Conservation (phyloP, 1,284 basidiomycete genomes). For the Hypsizygus ulmarius region DNA sequence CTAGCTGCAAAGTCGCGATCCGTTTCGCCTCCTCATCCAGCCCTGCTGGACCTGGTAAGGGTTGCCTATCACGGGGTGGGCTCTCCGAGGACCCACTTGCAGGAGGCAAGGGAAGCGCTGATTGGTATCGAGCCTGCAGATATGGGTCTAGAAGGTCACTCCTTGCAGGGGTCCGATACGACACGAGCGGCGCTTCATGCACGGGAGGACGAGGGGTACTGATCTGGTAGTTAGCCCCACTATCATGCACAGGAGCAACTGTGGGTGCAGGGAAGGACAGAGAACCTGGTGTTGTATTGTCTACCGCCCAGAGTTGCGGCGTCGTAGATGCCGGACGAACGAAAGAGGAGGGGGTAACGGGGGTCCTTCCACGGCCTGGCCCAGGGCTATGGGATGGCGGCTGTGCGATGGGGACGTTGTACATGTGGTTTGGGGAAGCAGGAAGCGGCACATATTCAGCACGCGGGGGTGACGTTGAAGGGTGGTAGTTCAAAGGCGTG, state of each 20-base stretch:
- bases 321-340: constrained; percentile 9
- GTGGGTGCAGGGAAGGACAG: constrained; percentile 30
- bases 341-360: constrained; percentile 9
- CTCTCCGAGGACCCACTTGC: constrained; percentile 20
- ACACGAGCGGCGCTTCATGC: constrained; percentile 7
- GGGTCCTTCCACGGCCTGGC: background rate
- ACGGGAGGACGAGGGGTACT: background rate
- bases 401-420: background rate
- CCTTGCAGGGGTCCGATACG: constrained; percentile 7
- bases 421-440: constrained; percentile 5
- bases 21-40: constrained; percentile 19
- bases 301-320: constrained; percentile 1
- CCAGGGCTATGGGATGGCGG: background rate
- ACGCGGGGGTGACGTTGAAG: background rate
- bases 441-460: constrained; percentile 9
- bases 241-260: constrained; percentile 16
- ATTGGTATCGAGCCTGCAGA: constrained; percentile 43
- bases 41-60: constrained; percentile 1
- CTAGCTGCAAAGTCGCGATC: constrained; percentile 28
- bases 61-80: constrained; percentile 4
- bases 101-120: constrained; percentile 51
- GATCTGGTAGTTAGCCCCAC: background rate
- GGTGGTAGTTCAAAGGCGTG: constrained; percentile 2
- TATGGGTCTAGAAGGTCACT: constrained; percentile 40
- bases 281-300: constrained; percentile 4